phyloP scores from a whole-genome alignment of 352 stramenopile genomes.

The Phytophthora citrophthora region DNA sequence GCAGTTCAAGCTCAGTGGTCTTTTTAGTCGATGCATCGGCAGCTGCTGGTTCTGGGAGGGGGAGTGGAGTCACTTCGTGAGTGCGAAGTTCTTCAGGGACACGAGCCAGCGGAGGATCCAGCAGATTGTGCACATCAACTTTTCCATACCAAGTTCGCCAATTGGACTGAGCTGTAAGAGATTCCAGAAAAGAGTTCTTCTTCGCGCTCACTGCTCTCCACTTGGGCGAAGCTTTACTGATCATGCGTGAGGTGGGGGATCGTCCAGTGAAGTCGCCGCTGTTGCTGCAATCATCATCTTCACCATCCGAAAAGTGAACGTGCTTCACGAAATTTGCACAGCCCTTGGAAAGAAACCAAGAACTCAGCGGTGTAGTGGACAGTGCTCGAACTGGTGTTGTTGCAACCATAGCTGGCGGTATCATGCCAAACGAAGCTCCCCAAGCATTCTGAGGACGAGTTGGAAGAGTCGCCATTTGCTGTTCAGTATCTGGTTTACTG shows the following conservation, averaged over 20 bases:
- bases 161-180: conserved; percentile 45
- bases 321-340: conserved; percentile 68
- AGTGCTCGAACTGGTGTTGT: conserved; percentile 4
- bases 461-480: conserved; percentile 1
- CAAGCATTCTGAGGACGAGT: conserved; percentile 36
- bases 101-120: conserved; percentile 57
- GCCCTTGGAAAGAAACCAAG: conserved; percentile 70
- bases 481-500: not conserved
- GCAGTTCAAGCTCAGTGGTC: conserved; percentile 28
- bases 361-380: conserved; percentile 57
- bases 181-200: conserved; percentile 59
- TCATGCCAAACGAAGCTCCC: conserved; percentile 59
- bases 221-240: conserved; percentile 20
- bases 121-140: conserved; percentile 42
- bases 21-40: conserved; percentile 9
- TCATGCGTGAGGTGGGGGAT: not conserved
- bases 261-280: not conserved
- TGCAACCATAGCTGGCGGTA: not conserved
- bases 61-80: conserved; percentile 15
- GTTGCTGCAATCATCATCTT: conserved; percentile 10
- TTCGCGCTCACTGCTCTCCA: conserved; percentile 17
- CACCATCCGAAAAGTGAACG: conserved; percentile 46
- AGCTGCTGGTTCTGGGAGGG: conserved; percentile 9
- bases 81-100: conserved; percentile 34
- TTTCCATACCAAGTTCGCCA: conserved; percentile 74